Percentiles rank a stretch among this genome's conserved stretches.
phyloP scores from a whole-genome alignment of 495 filamentous ascomycete species.

The Clohesyomyces aquaticus region DNA sequence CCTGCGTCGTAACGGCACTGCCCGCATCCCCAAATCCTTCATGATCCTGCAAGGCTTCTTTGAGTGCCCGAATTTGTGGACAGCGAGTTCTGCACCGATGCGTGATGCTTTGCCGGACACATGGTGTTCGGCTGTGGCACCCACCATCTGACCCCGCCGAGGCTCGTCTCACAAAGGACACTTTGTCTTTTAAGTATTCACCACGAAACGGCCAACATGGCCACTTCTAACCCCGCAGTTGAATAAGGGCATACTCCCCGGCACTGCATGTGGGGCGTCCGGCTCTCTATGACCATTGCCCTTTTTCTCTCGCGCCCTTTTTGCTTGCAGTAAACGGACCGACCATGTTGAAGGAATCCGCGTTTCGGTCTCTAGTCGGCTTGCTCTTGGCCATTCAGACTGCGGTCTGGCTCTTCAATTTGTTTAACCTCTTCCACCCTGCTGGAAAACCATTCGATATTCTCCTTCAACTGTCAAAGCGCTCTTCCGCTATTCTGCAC shows the following conservation, averaged over 20 bases:
- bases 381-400: slow-evolving; percentile 25
- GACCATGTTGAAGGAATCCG: not conserved
- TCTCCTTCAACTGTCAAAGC: slow-evolving; percentile 8
- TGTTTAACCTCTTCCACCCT: slow-evolving; percentile 28
- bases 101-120: too few relatives aligned
- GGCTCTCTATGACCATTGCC: too few relatives aligned
- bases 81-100: too few relatives aligned
- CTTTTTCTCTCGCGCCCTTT: not conserved
- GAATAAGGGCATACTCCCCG: not conserved
- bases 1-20: too few relatives aligned
- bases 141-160: not conserved
- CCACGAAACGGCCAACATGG: not conserved
- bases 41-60: too few relatives aligned
- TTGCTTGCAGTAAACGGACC: not conserved
- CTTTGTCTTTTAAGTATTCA: not conserved
- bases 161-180: not conserved
- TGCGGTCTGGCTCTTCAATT: slow-evolving; percentile 19
- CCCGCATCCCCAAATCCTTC: too few relatives aligned
- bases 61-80: too few relatives aligned
- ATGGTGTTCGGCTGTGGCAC: not conserved
- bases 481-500: slow-evolving; percentile 8
- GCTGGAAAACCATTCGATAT: slow-evolving; percentile 11
- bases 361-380: slow-evolving; percentile 17
- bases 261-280: too few relatives aligned
- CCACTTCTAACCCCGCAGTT: slow-evolving; percentile 3